These are phyloP conservation scores for Solanum chaucha DNA, from an alignment of 257 asterid species.

Conservation along the genomic window DNA sequence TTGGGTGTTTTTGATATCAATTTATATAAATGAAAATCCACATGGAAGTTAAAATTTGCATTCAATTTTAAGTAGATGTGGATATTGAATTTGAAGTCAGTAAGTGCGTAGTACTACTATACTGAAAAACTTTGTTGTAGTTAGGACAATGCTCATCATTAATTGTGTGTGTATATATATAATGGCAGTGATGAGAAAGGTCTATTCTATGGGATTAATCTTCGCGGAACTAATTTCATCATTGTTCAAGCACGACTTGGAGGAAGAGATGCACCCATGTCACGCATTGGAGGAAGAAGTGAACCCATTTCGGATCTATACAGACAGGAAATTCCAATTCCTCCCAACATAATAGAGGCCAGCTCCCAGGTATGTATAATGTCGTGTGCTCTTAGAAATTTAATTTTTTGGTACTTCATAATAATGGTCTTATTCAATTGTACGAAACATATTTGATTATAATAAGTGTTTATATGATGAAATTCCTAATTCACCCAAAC, in stretches of 20 bases:
- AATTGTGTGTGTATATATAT: background rate
- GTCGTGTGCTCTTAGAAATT: too few species aligned
- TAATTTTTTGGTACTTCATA: background rate
- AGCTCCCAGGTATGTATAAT: constrained; percentile 25
- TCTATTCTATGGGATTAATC: constrained; percentile 52
- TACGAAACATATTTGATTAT: background rate
- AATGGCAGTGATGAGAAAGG: constrained; percentile 55
- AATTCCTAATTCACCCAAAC: background rate
- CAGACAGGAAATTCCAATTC: constrained; percentile 41
- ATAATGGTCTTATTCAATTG: background rate
- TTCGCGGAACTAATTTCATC: constrained; percentile 43
- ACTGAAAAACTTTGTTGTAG: background rate
- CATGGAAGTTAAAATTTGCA: background rate
- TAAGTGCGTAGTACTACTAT: background rate
- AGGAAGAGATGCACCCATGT: constrained; percentile 31
- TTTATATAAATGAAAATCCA: background rate
- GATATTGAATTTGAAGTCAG: background rate
- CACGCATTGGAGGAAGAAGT: constrained; percentile 48
- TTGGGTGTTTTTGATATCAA: too few species aligned
- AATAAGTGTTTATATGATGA: background rate
- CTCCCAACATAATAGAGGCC: constrained; percentile 18
- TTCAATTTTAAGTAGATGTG: background rate
- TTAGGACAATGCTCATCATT: background rate
- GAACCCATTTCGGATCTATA: constrained; percentile 38
- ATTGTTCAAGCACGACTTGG: constrained; percentile 45